Percentiles rank a stretch among this genome's conserved stretches.
phyloP scores from a whole-genome alignment of 2,329 filamentous ascomycete species.

The Beauveria sp. region DNA sequence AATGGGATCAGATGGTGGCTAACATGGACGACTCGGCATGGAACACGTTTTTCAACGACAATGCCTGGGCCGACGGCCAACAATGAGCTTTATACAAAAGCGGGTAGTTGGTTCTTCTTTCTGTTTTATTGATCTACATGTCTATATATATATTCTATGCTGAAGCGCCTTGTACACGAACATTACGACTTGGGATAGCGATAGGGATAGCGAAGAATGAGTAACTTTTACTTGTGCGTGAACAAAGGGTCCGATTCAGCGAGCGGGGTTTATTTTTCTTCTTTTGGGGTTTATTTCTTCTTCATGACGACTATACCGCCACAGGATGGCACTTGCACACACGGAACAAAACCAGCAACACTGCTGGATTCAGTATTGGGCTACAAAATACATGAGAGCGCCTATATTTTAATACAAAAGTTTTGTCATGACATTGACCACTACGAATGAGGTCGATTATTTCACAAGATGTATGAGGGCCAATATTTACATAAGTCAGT shows the following conservation, averaged over 20 bases:
- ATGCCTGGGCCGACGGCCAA: slow-evolving; percentile 14
- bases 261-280: neutral
- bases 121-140: neutral
- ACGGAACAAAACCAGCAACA: neutral
- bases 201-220: neutral
- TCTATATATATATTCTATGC: neutral
- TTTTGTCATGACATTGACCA: too few species aligned
- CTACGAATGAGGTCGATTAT: too few species aligned
- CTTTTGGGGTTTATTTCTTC: neutral
- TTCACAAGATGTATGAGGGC: too few species aligned
- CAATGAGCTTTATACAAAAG: neutral
- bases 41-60: slow-evolving; percentile 25
- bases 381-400: neutral
- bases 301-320: neutral
- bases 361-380: neutral
- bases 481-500: too few species aligned
- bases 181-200: neutral
- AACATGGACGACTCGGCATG: slow-evolving; percentile 22
- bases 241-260: neutral
- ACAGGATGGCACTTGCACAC: neutral
- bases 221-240: neutral
- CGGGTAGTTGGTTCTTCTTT: neutral
- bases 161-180: neutral
- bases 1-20: slow-evolving; percentile 12
- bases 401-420: neutral